These are phyloP conservation scores for Aspergillus awamori DNA, from an alignment of 2,329 filamentous ascomycete genomes.

Conservation along the genomic window DNA sequence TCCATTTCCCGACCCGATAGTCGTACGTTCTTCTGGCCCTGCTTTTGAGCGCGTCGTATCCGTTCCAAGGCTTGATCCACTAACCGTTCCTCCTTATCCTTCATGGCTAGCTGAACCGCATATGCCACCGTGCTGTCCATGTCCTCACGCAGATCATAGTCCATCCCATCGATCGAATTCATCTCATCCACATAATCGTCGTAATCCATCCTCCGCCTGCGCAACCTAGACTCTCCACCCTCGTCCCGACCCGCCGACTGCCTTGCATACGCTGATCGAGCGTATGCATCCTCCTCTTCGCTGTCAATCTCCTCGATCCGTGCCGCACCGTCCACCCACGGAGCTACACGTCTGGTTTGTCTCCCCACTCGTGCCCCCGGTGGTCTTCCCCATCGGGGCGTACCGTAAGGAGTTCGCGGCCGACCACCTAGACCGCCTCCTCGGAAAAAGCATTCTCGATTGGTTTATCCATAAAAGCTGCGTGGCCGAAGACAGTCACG, in stretches of 20 bases:
- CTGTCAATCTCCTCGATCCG: slow-evolving; percentile 45
- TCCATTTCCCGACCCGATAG: slow-evolving; percentile 79
- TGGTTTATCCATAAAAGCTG: slow-evolving; percentile 93
- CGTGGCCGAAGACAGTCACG: slow-evolving; percentile 92
- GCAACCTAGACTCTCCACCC: slow-evolving; percentile 37
- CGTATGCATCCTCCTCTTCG: slow-evolving; percentile 44
- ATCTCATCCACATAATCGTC: slow-evolving; percentile 54
- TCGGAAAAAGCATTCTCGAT: slow-evolving; percentile 99
- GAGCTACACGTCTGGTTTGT: slow-evolving; percentile 58
- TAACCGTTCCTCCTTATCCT: slow-evolving; percentile 72
- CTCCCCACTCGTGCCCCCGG: slow-evolving; percentile 76
- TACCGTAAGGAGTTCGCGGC: slow-evolving; percentile 93
- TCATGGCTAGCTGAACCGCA: slow-evolving; percentile 58
- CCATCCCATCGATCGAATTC: slow-evolving; percentile 50
- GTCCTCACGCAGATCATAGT: slow-evolving; percentile 58
- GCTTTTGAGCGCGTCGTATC: slow-evolving; percentile 75
- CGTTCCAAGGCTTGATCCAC: slow-evolving; percentile 77
- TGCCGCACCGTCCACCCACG: slow-evolving; percentile 53
- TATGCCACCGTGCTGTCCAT: slow-evolving; percentile 48
- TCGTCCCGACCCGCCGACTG: slow-evolving; percentile 36
- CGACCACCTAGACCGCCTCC: slow-evolving; percentile 99
- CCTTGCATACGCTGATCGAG: slow-evolving; percentile 29
- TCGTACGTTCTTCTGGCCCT: slow-evolving; percentile 77
- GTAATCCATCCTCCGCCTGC: slow-evolving; percentile 41
- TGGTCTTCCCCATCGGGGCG: slow-evolving; percentile 99